Conservation (phyloP, 169 alveolate genomes). For the Eimeria necatrix region DNA sequence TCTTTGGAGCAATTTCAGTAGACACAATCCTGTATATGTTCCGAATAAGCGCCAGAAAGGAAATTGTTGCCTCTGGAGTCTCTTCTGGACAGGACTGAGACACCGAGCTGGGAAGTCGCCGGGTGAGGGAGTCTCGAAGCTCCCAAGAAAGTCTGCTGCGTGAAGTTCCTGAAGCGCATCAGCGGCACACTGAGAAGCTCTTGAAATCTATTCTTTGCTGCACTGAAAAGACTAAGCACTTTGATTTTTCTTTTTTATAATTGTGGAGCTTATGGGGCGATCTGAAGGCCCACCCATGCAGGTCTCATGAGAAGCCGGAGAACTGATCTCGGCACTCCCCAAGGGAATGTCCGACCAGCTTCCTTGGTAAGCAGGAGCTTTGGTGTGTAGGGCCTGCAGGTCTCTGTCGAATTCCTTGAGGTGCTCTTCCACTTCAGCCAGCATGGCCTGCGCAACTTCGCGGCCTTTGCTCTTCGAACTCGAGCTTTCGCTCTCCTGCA, state of each 20-base stretch:
- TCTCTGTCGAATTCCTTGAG: slow-evolving; percentile 38
- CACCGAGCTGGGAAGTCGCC: not conserved
- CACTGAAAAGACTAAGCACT: not conserved
- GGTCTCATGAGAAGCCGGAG: slow-evolving; percentile 1
- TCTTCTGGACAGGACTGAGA: not conserved
- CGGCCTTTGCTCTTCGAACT: slow-evolving; percentile 8
- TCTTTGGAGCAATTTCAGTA: slow-evolving; percentile 24
- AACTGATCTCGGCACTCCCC: not conserved
- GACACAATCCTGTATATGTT: slow-evolving; percentile 48
- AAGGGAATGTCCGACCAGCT: slow-evolving; percentile 6
- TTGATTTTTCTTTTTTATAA: not conserved
- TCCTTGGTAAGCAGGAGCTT: not conserved
- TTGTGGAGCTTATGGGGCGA: too few species aligned
- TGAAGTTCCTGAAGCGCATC: slow-evolving; percentile 38
- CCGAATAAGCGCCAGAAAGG: slow-evolving; percentile 5
- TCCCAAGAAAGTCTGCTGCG: slow-evolving; percentile 2
- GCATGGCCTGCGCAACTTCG: slow-evolving; percentile 64
- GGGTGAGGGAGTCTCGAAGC: not conserved
- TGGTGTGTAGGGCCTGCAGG: slow-evolving; percentile 15
- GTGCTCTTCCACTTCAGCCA: slow-evolving; percentile 45
- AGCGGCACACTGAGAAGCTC: too few species aligned
- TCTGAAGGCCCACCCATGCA: not conserved
- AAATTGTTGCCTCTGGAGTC: not conserved
- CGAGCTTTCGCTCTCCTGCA: not conserved
- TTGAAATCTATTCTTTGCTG: not conserved